phyloP scores from a whole-genome alignment of 257 asterid genomes.

The Fraxinus americana region DNA sequence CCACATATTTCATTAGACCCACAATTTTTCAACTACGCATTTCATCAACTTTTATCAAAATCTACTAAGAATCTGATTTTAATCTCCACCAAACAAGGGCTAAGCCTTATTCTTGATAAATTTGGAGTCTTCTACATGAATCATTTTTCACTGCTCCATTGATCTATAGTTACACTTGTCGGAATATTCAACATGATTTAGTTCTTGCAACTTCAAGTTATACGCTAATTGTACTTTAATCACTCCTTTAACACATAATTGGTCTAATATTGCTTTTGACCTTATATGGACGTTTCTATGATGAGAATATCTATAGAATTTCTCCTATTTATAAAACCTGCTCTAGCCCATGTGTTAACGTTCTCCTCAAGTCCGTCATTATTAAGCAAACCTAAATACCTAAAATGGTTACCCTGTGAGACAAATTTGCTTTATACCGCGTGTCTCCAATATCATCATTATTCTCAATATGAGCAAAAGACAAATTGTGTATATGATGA shows the following conservation, averaged over 20 bases:
- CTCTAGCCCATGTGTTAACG: neutral
- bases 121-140: neutral
- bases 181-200: neutral
- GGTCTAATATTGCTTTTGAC: neutral
- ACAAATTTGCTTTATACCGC: neutral
- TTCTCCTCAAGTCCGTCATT: neutral
- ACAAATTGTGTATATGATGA: neutral
- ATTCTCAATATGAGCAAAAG: no score
- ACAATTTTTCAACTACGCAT: no score
- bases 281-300: neutral
- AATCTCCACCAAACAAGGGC: no score
- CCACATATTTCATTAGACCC: no score
- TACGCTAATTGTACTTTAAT: neutral
- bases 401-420: neutral
- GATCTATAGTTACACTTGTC: neutral
- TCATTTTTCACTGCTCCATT: neutral
- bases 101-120: neutral
- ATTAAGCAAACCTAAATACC: neutral
- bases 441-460: neutral
- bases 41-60: no score
- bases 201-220: neutral
- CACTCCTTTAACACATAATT: neutral
- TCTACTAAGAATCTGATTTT: no score
- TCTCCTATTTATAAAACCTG: neutral
- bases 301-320: neutral